Base-by-base conservation (phyloP, 257 asterid genomes). In the Salvia splendens region DNA sequence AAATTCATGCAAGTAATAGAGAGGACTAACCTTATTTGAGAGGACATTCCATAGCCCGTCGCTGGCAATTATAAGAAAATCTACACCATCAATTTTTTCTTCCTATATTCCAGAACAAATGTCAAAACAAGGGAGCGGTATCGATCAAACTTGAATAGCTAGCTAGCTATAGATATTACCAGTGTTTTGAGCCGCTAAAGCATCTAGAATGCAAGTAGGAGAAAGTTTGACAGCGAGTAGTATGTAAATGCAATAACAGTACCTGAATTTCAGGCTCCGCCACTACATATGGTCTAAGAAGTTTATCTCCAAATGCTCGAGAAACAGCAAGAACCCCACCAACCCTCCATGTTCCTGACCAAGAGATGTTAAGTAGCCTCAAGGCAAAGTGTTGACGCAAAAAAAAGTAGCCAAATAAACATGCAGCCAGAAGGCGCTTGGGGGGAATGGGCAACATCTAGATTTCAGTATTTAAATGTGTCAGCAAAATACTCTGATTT, bases 271-370 rank as follows among this genome's bases (percentile, higher is more conserved):
- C 95, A 5, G 95, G 92, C 69, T 85, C 95, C 24, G 95, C 92
- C 52, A 79, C 80, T 45, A 87, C 86, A 75, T 72, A 89, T 56
- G 86, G 92, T 80, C 86, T 83, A 17, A 89, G 85, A 58, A 83
- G 67, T 79, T 79, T 84, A 77, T 88, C 94, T 42, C 96, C 96
- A 77, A 88, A 88, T 61, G 96, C 91, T 73, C 96, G 92, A 76
- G 96, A 89, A 74, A 89, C 93, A 40, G 96, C 95, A 71, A 89
- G 91, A 79, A 89, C 90, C 33, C 96, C 96, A 16, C 93, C 89
- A 65, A 89, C 96, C 56, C 96, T 83, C 96, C 95, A 85, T 38
- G 91, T 83, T 70, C 95, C 89, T 83, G 72, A 72, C 57, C 28
- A 73, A 79, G n/a, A 71, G 36, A 33, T 30, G 38, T 8, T 52